Evolutionary conservation across 2,329 filamentous ascomycete species (phyloP).

Genomic region (Sclerotiophoma versabilis): DNA sequence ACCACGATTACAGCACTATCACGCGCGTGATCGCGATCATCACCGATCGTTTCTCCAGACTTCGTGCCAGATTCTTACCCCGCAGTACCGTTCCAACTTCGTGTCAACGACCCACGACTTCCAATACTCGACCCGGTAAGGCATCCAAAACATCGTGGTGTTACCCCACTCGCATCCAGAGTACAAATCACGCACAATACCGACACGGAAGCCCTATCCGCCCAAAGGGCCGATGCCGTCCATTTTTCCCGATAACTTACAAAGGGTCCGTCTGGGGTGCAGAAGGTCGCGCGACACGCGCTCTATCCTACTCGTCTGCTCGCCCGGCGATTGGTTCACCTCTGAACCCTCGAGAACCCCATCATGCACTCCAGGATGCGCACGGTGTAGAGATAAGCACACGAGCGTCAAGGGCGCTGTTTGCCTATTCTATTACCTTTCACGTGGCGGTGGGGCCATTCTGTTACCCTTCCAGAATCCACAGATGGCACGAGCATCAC

Average conservation of each 20-base stretch:
- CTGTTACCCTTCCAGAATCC: slow-evolving; percentile 22
- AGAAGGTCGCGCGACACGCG: slow-evolving; percentile 1
- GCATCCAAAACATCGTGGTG: not conserved
- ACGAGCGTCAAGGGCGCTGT: slow-evolving; percentile 9
- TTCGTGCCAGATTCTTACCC: not conserved
- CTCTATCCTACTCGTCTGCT: not conserved
- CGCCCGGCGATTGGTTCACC: slow-evolving; percentile 9
- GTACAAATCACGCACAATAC: not conserved
- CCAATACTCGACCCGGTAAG: not conserved
- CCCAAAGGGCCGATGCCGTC: not conserved
- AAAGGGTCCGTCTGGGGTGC: slow-evolving; percentile 16
- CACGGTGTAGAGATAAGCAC: slow-evolving; percentile 9
- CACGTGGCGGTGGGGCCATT: not conserved
- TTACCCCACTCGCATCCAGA: not conserved
- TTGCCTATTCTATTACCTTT: slow-evolving; percentile 13
- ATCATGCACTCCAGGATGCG: slow-evolving; percentile 13
- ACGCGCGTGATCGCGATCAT: not conserved
- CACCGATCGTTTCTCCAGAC: slow-evolving; percentile 1
- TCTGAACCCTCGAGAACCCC: not conserved
- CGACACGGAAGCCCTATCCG: not conserved
- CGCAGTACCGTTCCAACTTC: not conserved
- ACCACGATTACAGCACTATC: not conserved
- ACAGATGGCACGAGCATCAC: slow-evolving; percentile 14
- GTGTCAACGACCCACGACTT: not conserved
- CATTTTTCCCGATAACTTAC: not conserved